Conservation (phyloP, 2,329 filamentous ascomycete genomes). For the Orbilia blumenaviensis region DNA sequence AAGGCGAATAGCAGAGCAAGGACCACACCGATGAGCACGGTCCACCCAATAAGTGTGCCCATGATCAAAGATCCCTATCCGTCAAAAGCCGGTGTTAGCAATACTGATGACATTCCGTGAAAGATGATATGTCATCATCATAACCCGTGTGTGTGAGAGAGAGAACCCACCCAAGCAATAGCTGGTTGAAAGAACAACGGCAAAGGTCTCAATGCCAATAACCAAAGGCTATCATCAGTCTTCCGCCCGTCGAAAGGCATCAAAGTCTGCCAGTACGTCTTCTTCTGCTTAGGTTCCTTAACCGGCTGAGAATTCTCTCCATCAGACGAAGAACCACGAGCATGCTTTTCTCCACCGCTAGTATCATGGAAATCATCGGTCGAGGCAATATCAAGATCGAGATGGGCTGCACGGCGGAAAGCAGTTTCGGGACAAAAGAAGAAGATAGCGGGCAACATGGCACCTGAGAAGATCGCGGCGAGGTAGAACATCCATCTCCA, state of each 20-base stretch:
- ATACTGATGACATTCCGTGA: constrained; percentile 35
- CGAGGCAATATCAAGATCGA: constrained; percentile 74
- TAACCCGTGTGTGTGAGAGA: too few relatives aligned
- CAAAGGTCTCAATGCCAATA: constrained; percentile 75
- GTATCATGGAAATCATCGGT: constrained; percentile 58
- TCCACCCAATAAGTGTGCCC: constrained; percentile 92
- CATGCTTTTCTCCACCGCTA: constrained; percentile 26
- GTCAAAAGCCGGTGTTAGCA: constrained; percentile 32
- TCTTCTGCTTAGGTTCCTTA: constrained; percentile 19
- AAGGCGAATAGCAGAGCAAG: constrained; percentile 65
- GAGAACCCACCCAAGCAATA: constrained; percentile 75
- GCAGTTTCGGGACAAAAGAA: constrained; percentile 87
- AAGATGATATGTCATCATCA: too few relatives aligned
- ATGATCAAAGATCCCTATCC: constrained; percentile 58
- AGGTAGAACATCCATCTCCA: constrained; percentile 92
- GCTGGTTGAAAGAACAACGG: constrained; percentile 85
- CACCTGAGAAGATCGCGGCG: constrained; percentile 81
- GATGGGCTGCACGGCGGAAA: constrained; percentile 71
- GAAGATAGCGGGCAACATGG: constrained; percentile 74
- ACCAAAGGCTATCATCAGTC: constrained; percentile 76
- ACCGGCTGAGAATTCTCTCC: constrained; percentile 17
- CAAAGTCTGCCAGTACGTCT: constrained; percentile 68
- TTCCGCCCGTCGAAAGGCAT: constrained; percentile 82
- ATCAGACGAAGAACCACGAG: constrained; percentile 44
- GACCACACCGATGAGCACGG: constrained; percentile 87